phyloP scores from a whole-genome alignment of 1,284 basidiomycete genomes.

The Cryptococcus jaspeensis region DNA sequence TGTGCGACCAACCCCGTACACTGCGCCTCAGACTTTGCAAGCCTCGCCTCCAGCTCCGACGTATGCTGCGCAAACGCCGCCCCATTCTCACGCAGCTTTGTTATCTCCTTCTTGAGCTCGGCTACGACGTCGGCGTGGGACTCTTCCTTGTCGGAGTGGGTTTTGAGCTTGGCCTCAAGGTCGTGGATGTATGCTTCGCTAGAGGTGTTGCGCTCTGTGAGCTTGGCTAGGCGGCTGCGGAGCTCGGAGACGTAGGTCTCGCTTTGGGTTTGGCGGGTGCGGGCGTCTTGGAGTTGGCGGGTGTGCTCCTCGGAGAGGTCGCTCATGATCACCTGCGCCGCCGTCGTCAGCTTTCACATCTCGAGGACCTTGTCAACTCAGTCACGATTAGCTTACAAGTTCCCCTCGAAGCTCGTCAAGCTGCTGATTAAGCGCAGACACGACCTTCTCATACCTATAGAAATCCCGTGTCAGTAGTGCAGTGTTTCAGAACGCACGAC shows the following conservation, averaged over 20 bases:
- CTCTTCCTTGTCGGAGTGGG: constrained; percentile 72
- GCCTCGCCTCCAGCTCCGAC: constrained; percentile 78
- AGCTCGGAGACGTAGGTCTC: constrained; percentile 86
- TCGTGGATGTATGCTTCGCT: constrained; percentile 92
- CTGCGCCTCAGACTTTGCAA: constrained; percentile 75
- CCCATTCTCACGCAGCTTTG: constrained; percentile 73
- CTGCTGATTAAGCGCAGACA: constrained; percentile 83
- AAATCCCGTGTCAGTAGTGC: background rate
- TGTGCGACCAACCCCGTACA: constrained; percentile 65
- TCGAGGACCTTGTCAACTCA: too few species aligned
- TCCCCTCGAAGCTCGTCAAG: constrained; percentile 87
- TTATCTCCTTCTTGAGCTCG: constrained; percentile 79
- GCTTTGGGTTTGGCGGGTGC: constrained; percentile 69
- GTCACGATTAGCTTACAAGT: constrained; percentile 58
- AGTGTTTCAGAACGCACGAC: background rate
- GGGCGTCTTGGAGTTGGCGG: constrained; percentile 65
- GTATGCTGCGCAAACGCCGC: constrained; percentile 75
- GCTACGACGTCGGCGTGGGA: constrained; percentile 71
- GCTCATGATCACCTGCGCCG: constrained; percentile 55
- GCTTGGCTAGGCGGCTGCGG: constrained; percentile 71
- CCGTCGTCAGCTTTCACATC: background rate
- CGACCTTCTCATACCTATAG: constrained; percentile 83
- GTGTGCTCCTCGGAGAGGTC: constrained; percentile 89
- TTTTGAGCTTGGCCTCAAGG: constrained; percentile 83
- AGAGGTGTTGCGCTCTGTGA: constrained; percentile 82